Evolutionary conservation across 768 basidiomycete species (phyloP), one percentile per base, ranked within the genome.

Genomic region (Rossbeevera mucosa): DNA sequence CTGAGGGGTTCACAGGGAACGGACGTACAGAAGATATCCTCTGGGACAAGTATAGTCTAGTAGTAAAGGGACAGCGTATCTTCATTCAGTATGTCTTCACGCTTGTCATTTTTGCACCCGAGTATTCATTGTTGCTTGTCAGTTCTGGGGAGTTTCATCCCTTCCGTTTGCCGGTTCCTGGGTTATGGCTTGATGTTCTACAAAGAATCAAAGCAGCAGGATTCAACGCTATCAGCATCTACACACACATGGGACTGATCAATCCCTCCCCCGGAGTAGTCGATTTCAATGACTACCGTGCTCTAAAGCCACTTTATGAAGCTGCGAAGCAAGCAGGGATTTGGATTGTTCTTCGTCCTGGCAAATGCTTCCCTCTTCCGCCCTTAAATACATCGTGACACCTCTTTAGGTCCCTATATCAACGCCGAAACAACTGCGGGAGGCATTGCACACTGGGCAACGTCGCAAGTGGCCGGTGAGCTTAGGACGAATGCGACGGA

Each of bases 101-200:
- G 46, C 40, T 14, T 7, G 21, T 7, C 45, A 6, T 31, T 13
- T 28, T 13, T 16, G 4, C 44, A 9, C 14, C 9, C 26, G 4
- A 26, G 18, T 24, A 18, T 48, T 40, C 13, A 28, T 31, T 47
- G 24, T 7, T 38, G 16, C 33, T 31, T 18, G 22, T 36, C 53
- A 91, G 89, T 59, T 88, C 87, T 0, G 91, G 91, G 52, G 91
- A 91, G 66, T 89, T 91, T 65, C 91, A 91, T 60, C 81, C 88
- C 0, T 92, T 88, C 72, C 80, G 88, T 21, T 70, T 92, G 7
- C 91, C 88, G 9, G 85, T 91, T 0, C 88, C 86, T 14, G 80
- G 80, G 3, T 67, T 92, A 50, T 93, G 91, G 89, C 76, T 81
- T 12, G 91, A 91, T 61, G 82, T 92, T 46, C 78, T 92, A 38